A percentile compares a stretch with the other conserved stretches of the same genome.
phyloP scores from a whole-genome alignment of 768 basidiomycete species.

The Holtermannia corniformis region DNA sequence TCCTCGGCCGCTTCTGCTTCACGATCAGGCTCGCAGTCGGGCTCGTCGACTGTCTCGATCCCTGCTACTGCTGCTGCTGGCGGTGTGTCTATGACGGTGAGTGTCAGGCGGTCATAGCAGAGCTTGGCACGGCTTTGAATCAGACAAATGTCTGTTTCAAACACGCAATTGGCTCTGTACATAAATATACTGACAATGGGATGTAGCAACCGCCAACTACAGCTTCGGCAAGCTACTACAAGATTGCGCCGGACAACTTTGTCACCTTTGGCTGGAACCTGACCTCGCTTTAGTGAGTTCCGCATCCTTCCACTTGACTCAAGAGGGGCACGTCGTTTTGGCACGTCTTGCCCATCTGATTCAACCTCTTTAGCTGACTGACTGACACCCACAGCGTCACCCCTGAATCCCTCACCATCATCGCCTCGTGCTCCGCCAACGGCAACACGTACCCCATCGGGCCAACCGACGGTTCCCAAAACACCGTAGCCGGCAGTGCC shows the following conservation, averaged over 20 bases:
- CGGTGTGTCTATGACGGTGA: constrained; percentile 34
- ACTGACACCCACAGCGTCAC: constrained; percentile 43
- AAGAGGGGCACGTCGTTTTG: too few relatives aligned
- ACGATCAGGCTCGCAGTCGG: too few relatives aligned
- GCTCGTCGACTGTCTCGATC: constrained; percentile 33
- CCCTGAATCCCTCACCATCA: constrained; percentile 67
- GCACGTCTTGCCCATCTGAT: neutral
- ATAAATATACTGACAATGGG: neutral
- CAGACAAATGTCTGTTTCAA: neutral
- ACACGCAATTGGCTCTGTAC: neutral
- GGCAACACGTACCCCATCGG: constrained; percentile 85
- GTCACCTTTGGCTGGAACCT: constrained; percentile 92
- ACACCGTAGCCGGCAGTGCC: constrained; percentile 57
- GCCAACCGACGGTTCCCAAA: constrained; percentile 52
- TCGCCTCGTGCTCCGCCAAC: constrained; percentile 66
- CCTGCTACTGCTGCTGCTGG: constrained; percentile 39
- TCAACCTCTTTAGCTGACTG: neutral
- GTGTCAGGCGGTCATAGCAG: too few relatives aligned
- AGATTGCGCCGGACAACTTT: constrained; percentile 62
- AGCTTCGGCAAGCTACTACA: constrained; percentile 69
- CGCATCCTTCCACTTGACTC: neutral
- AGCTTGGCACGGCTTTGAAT: neutral
- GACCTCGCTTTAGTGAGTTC: constrained; percentile 52
- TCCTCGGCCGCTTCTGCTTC: neutral
- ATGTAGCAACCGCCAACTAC: constrained; percentile 60